Base-by-base conservation (phyloP, 257 asterid species). In the Buddleja alternifolia region DNA sequence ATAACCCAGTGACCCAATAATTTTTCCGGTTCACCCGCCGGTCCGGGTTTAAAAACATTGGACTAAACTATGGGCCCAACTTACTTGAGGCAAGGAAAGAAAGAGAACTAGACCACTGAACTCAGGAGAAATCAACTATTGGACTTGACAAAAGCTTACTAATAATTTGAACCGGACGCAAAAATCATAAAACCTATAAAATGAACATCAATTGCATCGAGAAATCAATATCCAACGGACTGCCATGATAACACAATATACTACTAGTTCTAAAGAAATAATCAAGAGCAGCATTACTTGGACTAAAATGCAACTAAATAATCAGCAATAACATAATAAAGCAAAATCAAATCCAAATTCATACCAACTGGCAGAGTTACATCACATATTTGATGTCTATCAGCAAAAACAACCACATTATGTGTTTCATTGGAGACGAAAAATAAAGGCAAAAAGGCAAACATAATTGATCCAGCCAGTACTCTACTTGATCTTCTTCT, bases 401-500 rank as follows among this genome's bases (percentile, higher is more conserved):
- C 42, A 50, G 42, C 23, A 52, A 60, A 46, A 57, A 55, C 64
- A 60, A 14, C 47, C 47, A 37, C n/a, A 21, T n/a, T 16, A 12
- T 42, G 55, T 59, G 67, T 64, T 41, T 23, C 20, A 46, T 47
- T 16, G 36, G 47, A 21, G 51, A 63, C 56, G 37, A 60, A 41
- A 23, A 25, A 66, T 17, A 20, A 53, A 62, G 10, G 4, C 15
- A 44, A 34, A 37, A 11, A 15, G 17, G 37, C 62, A 63, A 44
- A 12, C 34, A 12, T 24, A 55, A 6, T 16, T 8, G 4, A 56
- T 51, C 64, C 59, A 34, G 2, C 63, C 46, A 72, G 29, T 39
- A 68, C 59, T 75, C 83, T 80, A 80, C 82, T 83, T 80, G 82
- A 77, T 80, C 81, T 80, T 80, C 83, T 83, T 83, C 85, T 83